These are phyloP conservation scores for Capronia americana DNA, from an alignment of 2,329 filamentous ascomycete genomes.

Conservation along the genomic window DNA sequence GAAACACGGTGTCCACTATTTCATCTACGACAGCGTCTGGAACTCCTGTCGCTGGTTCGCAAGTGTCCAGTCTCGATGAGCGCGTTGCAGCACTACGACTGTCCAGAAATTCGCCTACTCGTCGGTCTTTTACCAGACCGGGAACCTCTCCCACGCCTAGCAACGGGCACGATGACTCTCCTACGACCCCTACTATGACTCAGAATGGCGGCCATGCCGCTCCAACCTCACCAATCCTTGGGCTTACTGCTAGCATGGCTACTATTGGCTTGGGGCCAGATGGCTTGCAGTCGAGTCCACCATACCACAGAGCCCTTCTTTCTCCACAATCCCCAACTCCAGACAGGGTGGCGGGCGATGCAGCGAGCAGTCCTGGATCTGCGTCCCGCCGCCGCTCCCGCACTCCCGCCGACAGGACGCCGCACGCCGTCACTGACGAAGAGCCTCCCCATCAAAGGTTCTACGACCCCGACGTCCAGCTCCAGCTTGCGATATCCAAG, in stretches of 20 bases:
- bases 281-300: neutral
- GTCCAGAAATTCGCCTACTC: neutral
- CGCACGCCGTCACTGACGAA: constrained; percentile 18
- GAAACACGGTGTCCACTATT: constrained; percentile 5
- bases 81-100: constrained; percentile 10
- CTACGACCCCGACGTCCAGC: constrained; percentile 18
- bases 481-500: constrained; percentile 2
- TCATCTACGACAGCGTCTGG: constrained; percentile 1
- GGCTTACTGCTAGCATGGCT: neutral
- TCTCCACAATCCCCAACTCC: constrained; percentile 13
- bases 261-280: constrained; percentile 1
- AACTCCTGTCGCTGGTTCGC: constrained; percentile 2
- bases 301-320: neutral
- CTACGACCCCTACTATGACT: neutral
- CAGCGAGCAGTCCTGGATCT: constrained; percentile 10
- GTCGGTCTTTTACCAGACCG: neutral
- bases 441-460: constrained; percentile 13
- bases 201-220: neutral
- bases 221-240: neutral
- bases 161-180: constrained; percentile 3
- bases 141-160: neutral
- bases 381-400: constrained; percentile 16
- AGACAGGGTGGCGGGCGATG: neutral
- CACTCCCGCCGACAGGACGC: constrained; percentile 7
- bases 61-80: constrained; percentile 9